Evolutionary conservation across 2,329 filamentous ascomycete genomes (phyloP), one percentile per base, ranked within the genome.

Genomic region (Westerdykella ornata): DNA sequence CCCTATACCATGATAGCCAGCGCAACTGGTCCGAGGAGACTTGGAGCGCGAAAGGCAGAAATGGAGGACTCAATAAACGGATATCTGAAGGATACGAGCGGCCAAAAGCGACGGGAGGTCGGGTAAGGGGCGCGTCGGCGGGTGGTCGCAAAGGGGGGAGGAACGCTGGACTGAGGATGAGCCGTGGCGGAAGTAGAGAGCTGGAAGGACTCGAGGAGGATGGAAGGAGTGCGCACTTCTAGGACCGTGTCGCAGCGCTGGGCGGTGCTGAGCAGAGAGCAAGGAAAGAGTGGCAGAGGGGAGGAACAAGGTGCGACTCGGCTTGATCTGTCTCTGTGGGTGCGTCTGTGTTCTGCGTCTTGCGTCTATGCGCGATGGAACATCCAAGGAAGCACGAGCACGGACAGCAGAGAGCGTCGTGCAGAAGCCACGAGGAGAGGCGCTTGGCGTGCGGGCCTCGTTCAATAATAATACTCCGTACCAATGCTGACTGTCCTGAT

Each of bases 151-250:
- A 32, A 33, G 46, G 29, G 22, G 19, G 22, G 37, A 16, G 17
- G 22, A 26, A 26, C 8, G 22, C 47, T 41, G 46, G 45, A 45
- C 47, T 42, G 47, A 40, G 41, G n/a, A 46, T 46, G 41, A 36
- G 47, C 47, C 43, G 42, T 15, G 38, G 39, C 35, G 36, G 41
- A 42, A 44, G 46, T 51, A 43, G 46, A 45, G 44, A 48, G 48
- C 42, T 39, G 47, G 45, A 41, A 39, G 40, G 30, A 17, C n/a
- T 17, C 30, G 16, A 17, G 30, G 13, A 33, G 30, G 16, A 17
- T 9, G 16, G 30, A 33, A 17, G n/a, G 30, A 33, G 30, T 13
- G 16, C 12, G 16, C n/a, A n/a, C 30, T 13, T 3, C 8, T 7
- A 11, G 30, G n/a, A 7, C 12, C 3, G 30, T 11, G 22, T 7